A percentile compares a stretch with the other conserved stretches of the same genome.
phyloP scores from a whole-genome alignment of 768 basidiomycete species.

The Lentinula lateritia region DNA sequence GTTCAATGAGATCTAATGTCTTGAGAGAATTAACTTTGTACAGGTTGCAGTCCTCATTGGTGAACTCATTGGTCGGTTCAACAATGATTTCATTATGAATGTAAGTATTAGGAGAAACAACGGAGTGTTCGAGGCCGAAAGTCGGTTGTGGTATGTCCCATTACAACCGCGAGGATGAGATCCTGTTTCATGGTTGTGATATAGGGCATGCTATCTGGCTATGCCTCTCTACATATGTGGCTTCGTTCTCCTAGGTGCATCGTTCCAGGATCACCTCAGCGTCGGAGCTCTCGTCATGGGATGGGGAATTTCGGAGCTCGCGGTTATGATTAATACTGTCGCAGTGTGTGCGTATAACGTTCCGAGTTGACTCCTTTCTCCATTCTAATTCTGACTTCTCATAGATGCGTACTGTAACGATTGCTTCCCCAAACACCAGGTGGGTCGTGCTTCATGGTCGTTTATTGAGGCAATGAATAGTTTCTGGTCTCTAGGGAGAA shows the following conservation, averaged over 20 bases:
- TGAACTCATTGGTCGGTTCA: constrained; percentile 45
- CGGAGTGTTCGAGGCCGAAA: constrained; percentile 58
- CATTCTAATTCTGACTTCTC: constrained; percentile 11
- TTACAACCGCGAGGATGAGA: background rate
- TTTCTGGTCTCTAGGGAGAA: constrained; percentile 39
- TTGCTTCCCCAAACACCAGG: constrained; percentile 41
- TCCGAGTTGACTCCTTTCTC: background rate
- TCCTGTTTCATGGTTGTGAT: background rate
- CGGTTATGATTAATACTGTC: constrained; percentile 57
- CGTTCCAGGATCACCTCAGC: constrained; percentile 46
- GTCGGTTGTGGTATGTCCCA: constrained; percentile 46
- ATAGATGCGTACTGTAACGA: constrained; percentile 45
- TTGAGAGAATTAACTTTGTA: background rate
- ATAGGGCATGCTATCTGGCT: constrained; percentile 57
- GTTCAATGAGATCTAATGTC: background rate
- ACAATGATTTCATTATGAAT: constrained; percentile 50
- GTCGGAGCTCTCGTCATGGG: constrained; percentile 57
- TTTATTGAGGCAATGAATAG: too few species aligned
- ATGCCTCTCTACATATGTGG: constrained; percentile 57
- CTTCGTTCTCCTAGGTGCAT: constrained; percentile 51
- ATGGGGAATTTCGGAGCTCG: constrained; percentile 58
- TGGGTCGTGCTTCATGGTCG: constrained; percentile 7
- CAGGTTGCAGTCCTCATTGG: constrained; percentile 49
- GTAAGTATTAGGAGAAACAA: constrained; percentile 39
- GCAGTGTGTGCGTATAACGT: constrained; percentile 43